Percentiles rank a stretch among this genome's conserved stretches.
These are phyloP conservation scores for Talaromyces sp. DNA, from an alignment of 2,329 filamentous ascomycete genomes.

Conservation along the genomic window DNA sequence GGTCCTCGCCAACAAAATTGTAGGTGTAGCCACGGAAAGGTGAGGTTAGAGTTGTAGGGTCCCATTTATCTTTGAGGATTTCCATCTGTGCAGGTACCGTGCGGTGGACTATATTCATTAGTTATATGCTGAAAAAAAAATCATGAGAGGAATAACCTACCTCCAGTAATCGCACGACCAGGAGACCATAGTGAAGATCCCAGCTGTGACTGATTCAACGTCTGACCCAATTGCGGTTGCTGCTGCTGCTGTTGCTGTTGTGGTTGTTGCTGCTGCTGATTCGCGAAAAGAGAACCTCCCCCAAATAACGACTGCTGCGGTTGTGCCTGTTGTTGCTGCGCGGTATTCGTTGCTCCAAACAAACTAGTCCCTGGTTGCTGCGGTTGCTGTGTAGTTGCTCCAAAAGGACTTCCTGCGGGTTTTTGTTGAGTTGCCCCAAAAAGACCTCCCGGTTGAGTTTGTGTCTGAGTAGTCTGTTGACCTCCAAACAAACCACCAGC, in stretches of 20 bases:
- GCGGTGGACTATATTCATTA: conserved; percentile 48
- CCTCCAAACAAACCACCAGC: conserved; percentile 24
- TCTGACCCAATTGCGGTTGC: conserved; percentile 41
- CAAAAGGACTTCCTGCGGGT: conserved; percentile 26
- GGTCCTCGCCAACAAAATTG: conserved; percentile 55
- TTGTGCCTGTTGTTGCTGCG: conserved; percentile 23
- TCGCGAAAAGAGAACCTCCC: conserved; percentile 12
- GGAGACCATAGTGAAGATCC: conserved; percentile 42
- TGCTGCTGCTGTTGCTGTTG: conserved; percentile 30
- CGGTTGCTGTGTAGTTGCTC: conserved; percentile 35
- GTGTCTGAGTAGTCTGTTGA: conserved; percentile 10
- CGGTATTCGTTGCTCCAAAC: conserved; percentile 19
- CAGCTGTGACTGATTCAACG: conserved; percentile 29
- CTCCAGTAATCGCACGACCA: conserved; percentile 40
- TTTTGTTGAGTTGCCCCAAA: conserved; percentile 24
- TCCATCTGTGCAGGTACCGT: conserved; percentile 57
- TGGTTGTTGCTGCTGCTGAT: conserved; percentile 22
- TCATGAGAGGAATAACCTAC: conserved; percentile 22
- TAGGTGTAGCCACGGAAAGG: conserved; percentile 60
- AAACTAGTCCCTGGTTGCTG: conserved; percentile 20
- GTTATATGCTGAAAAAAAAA: conserved; percentile 8
- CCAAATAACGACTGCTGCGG: conserved; percentile 24
- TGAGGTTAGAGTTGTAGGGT: conserved; percentile 47
- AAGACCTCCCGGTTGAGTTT: conserved; percentile 13
- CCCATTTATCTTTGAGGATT: conserved; percentile 60